A percentile compares a stretch with the other conserved stretches of the same genome.
phyloP scores from a whole-genome alignment of 768 basidiomycete genomes.

The Mycena amicta region DNA sequence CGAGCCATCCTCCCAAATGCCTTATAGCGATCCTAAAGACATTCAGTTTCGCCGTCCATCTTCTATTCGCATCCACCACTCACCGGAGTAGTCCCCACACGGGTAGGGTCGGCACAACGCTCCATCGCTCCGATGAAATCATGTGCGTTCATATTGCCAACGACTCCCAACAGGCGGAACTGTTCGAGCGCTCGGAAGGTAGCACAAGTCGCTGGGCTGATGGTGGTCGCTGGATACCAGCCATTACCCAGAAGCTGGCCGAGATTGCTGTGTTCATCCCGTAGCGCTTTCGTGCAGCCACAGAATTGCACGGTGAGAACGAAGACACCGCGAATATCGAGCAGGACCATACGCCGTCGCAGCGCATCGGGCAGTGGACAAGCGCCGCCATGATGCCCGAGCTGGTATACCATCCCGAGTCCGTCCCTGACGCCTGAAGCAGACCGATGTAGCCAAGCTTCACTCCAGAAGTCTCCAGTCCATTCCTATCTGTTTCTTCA shows the following conservation, averaged over 20 bases:
- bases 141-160: background rate
- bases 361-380: background rate
- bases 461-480: background rate
- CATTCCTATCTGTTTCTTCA: background rate
- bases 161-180: background rate
- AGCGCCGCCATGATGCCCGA: constrained; percentile 1
- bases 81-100: background rate
- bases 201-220: background rate
- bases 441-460: background rate
- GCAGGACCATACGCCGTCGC: background rate
- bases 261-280: background rate
- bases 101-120: background rate
- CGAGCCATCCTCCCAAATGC: background rate
- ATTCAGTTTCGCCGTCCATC: no score
- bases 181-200: background rate
- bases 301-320: background rate
- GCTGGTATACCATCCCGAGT: constrained; percentile 2
- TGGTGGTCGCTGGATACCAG: background rate
- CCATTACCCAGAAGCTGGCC: background rate
- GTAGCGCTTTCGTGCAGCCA: background rate
- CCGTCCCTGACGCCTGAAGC: background rate
- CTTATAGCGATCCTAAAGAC: constrained; percentile 14
- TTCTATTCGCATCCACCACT: no score
- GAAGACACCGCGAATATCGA: background rate
- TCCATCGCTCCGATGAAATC: background rate